Evolutionary conservation across 2,329 filamentous ascomycete genomes (phyloP), one percentile per base, ranked within the genome.

Genomic region (Amylocarpus encephaloides): DNA sequence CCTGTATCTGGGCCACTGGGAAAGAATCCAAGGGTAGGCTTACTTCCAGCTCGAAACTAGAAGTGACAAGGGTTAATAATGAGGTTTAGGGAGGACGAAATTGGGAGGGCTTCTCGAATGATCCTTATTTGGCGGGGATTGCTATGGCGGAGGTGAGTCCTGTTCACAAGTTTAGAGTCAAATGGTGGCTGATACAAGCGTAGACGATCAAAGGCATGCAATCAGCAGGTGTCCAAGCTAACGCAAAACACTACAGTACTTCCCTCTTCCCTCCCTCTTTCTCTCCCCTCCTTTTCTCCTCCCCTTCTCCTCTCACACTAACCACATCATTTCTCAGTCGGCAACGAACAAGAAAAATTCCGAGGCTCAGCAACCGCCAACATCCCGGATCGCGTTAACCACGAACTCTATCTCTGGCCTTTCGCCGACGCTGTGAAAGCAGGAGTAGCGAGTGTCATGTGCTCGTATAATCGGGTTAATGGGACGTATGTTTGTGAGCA

Each of bases 81-180:
- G 83, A 85, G 2, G 67, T 88, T 1, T 73, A 78, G 43, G 88
- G 82, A 30, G 88, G 88, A 0, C 74, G 88, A 34, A 90, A 88
- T 64, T 94, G 88, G 88, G 88, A 93, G 66, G 86, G 83, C 0
- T 93, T 92, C 63, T 85, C 86, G 0, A 74, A 83, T 1, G 88
- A 94, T 63, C 87, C 88, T 0, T 88, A 92, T 41, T 72, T 89
- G 29, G 80, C 80, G 16, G 84, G 82, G 15, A 71, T 84, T 55
- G 79, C 76, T 9, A 78, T 82, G 63, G 73, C 72, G 13, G 75
- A 82, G 51, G 61, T 62, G 52, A 5, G 55, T 13, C 6, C 3
- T 16, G 4, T 22, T 32, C 13, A 5, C 3, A 9, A 13, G 5
- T 30, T 16, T 33, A 2, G 7, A 15, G 12, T 6, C 6, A 39